phyloP scores from a whole-genome alignment of 306 rosid genomes.

The Trifolium subterraneum region DNA sequence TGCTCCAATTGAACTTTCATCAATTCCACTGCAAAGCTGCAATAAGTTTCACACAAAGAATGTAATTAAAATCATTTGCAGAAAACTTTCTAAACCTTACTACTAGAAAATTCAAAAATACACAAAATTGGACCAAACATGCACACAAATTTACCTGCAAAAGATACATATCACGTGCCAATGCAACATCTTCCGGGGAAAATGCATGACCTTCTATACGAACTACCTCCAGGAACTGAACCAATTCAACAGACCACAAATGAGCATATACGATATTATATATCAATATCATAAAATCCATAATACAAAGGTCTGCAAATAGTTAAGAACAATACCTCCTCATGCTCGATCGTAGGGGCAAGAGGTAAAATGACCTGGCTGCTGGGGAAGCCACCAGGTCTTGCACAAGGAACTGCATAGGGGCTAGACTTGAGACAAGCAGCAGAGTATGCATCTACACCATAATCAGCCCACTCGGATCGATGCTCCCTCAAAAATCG shows the following conservation, averaged over 20 bases:
- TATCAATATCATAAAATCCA: not conserved
- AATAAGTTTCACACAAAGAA: not conserved
- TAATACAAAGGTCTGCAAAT: not conserved
- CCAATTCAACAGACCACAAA: not conserved
- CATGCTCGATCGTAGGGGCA: constrained; percentile 89
- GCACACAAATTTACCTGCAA: constrained; percentile 61
- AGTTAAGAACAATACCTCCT: constrained; percentile 62
- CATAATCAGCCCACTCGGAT: constrained; percentile 97
- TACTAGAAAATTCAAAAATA: not conserved
- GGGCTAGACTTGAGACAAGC: constrained; percentile 86
- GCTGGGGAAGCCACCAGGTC: constrained; percentile 88
- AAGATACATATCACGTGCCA: constrained; percentile 90
- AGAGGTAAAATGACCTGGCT: constrained; percentile 92
- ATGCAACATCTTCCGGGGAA: constrained; percentile 83
- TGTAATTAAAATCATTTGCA: not conserved
- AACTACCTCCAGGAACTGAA: constrained; percentile 93
- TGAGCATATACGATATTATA: not conserved
- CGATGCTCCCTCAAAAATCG: constrained; percentile 98
- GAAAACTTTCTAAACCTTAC: not conserved
- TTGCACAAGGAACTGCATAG: constrained; percentile 82
- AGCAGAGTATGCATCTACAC: constrained; percentile 95
- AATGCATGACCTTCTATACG: constrained; percentile 97
- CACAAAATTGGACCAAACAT: not conserved
- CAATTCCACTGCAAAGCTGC: constrained; percentile 94
- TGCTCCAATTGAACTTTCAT: constrained; percentile 84